phyloP scores from a whole-genome alignment of 768 basidiomycete genomes.

The Termitomyces sp. region DNA sequence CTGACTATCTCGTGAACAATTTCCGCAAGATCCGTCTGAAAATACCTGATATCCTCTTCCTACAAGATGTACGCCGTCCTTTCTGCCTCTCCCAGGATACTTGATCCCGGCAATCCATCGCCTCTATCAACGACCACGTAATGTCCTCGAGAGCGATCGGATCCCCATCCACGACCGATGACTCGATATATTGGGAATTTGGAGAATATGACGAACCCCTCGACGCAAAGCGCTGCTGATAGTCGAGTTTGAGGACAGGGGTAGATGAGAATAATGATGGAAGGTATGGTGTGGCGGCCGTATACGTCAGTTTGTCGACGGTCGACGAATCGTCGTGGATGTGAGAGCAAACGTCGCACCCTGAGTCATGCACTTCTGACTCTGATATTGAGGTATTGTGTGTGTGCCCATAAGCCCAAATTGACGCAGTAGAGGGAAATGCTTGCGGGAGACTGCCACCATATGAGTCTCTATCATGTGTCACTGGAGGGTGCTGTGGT shows the following conservation, averaged over 20 bases:
- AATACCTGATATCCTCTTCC: background rate
- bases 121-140: conserved; percentile 22
- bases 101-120: conserved; percentile 23
- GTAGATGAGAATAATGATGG: conserved; percentile 6
- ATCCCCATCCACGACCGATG: background rate
- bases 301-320: background rate
- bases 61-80: background rate
- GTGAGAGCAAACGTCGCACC: background rate
- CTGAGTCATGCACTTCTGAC: background rate
- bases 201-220: background rate
- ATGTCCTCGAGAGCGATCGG: conserved; percentile 17
- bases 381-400: background rate
- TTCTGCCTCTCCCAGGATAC: background rate
- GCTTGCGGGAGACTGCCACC: conserved; percentile 16
- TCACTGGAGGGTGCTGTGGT: background rate
- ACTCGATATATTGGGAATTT: background rate
- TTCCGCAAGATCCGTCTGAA: conserved; percentile 4
- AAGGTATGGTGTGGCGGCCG: background rate
- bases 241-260: background rate
- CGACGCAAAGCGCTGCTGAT: background rate
- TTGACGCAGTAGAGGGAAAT: conserved; percentile 22
- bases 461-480: background rate
- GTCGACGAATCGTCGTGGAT: background rate
- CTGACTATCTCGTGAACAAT: conserved; percentile 2
- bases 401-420: conserved; percentile 1